phyloP scores from a whole-genome alignment of 2,329 filamentous ascomycete species.

The Penicillium sp. region DNA sequence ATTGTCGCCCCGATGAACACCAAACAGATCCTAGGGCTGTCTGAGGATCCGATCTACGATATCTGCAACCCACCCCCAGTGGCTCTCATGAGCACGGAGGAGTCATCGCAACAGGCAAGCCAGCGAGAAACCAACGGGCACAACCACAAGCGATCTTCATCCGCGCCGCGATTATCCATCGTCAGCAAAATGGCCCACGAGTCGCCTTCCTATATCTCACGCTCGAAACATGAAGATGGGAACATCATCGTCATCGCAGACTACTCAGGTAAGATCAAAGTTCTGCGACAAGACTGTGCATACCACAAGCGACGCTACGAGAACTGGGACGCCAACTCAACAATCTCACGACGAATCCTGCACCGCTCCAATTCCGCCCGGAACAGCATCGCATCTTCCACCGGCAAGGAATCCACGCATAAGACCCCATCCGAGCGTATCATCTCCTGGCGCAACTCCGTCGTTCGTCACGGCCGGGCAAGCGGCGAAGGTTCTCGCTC shows the following conservation, averaged over 20 bases:
- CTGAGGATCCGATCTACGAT: constrained; percentile 92
- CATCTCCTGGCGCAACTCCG: constrained; percentile 79
- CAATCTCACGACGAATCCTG: constrained; percentile 69
- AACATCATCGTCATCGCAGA: constrained; percentile 94
- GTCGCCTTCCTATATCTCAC: constrained; percentile 74
- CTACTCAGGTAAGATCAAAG: constrained; percentile 84
- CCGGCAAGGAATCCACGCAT: constrained; percentile 45
- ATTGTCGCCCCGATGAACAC: constrained; percentile 80
- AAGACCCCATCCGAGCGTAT: constrained; percentile 72
- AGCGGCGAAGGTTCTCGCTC: constrained; percentile 47
- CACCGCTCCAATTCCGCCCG: constrained; percentile 57
- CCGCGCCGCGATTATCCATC: constrained; percentile 35
- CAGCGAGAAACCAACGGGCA: constrained; percentile 17
- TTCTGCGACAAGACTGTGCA: constrained; percentile 94
- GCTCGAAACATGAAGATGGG: constrained; percentile 74
- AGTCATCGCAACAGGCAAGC: constrained; percentile 56
- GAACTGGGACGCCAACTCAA: constrained; percentile 74
- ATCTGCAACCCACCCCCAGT: constrained; percentile 94
- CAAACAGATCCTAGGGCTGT: constrained; percentile 73
- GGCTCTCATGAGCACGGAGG: constrained; percentile 73
- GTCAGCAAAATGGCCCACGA: constrained; percentile 58
- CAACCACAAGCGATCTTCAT: constrained; percentile 31
- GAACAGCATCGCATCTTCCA: constrained; percentile 52
- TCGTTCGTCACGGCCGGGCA: constrained; percentile 55
- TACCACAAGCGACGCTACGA: constrained; percentile 74